phyloP scores from a whole-genome alignment of 305 asterid species.

The Fraxinus nigra region DNA sequence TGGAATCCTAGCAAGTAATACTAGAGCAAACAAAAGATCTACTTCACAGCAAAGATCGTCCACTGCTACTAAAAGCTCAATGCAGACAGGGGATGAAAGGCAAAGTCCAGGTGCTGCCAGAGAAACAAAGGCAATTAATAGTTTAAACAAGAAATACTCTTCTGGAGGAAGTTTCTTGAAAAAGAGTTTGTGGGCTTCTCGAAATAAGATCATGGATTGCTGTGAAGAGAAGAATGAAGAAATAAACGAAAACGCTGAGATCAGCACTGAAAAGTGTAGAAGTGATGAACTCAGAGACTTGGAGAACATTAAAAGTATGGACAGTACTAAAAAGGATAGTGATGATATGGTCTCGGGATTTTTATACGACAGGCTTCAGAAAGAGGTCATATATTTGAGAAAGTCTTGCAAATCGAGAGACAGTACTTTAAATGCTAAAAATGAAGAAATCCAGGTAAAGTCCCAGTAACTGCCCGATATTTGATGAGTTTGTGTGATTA shows the following conservation, averaged over 20 bases:
- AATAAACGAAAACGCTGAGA: slow-evolving; percentile 31
- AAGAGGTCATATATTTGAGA: slow-evolving; percentile 72
- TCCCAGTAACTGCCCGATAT: neutral
- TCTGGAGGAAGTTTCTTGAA: slow-evolving; percentile 38
- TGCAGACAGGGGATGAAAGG: slow-evolving; percentile 27
- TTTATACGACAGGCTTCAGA: slow-evolving; percentile 83
- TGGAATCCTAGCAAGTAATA: slow-evolving; percentile 61
- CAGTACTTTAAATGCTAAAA: slow-evolving; percentile 48
- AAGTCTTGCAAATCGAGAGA: slow-evolving; percentile 60
- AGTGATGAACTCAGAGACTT: slow-evolving; percentile 25
- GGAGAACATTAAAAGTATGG: slow-evolving; percentile 27
- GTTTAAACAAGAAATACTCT: slow-evolving; percentile 29
- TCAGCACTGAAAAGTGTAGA: slow-evolving; percentile 18
- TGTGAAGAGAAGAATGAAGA: slow-evolving; percentile 65
- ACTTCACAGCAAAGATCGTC: slow-evolving; percentile 66
- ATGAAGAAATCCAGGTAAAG: slow-evolving; percentile 74
- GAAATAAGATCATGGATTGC: slow-evolving; percentile 41
- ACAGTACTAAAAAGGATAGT: slow-evolving; percentile 32
- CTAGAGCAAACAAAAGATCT: slow-evolving; percentile 51
- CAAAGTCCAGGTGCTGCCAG: slow-evolving; percentile 3
- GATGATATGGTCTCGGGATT: slow-evolving; percentile 80
- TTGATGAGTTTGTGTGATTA: neutral
- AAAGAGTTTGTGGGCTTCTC: slow-evolving; percentile 64
- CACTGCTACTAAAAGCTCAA: slow-evolving; percentile 28
- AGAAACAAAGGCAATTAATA: slow-evolving; percentile 22